Evolutionary conservation across 2,329 filamentous ascomycete species (phyloP).

Genomic region (Pseudocercospora crystallina): DNA sequence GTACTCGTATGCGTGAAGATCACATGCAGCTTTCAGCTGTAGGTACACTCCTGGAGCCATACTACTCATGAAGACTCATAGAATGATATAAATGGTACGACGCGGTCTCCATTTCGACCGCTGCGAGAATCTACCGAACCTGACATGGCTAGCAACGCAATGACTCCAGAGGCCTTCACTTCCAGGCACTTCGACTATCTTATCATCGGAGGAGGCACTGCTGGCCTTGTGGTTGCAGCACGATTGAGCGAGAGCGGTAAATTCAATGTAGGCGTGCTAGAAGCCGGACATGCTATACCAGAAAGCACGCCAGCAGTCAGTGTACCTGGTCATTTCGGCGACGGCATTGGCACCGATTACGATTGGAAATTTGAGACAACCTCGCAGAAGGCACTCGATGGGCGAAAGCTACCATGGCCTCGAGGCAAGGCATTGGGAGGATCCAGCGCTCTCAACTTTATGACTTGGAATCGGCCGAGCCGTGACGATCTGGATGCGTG

Average conservation of each 20-base stretch:
- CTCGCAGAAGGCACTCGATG: slow-evolving; percentile 12
- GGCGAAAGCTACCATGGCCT: slow-evolving; percentile 14
- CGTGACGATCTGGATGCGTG: slow-evolving; percentile 33
- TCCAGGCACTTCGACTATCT: slow-evolving; percentile 4
- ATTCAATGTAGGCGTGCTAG: slow-evolving; percentile 31
- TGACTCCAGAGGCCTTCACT: neutral
- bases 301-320: slow-evolving; percentile 16
- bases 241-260: slow-evolving; percentile 26
- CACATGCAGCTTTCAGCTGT: too few species aligned
- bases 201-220: slow-evolving; percentile 32
- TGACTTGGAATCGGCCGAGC: slow-evolving; percentile 13
- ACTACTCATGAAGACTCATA: too few species aligned
- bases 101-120: too few species aligned
- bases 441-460: slow-evolving; percentile 38
- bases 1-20: too few species aligned
- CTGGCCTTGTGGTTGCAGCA: slow-evolving; percentile 27
- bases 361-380: slow-evolving; percentile 22
- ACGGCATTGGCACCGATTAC: slow-evolving; percentile 30
- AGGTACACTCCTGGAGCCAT: too few species aligned
- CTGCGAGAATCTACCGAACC: too few species aligned
- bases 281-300: slow-evolving; percentile 14
- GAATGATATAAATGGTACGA: too few species aligned
- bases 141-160: neutral
- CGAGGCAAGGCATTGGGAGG: slow-evolving; percentile 40
- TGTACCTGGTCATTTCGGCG: slow-evolving; percentile 31